Conservation (phyloP, 108 stramenopile species). For the Nitzschia palea region DNA sequence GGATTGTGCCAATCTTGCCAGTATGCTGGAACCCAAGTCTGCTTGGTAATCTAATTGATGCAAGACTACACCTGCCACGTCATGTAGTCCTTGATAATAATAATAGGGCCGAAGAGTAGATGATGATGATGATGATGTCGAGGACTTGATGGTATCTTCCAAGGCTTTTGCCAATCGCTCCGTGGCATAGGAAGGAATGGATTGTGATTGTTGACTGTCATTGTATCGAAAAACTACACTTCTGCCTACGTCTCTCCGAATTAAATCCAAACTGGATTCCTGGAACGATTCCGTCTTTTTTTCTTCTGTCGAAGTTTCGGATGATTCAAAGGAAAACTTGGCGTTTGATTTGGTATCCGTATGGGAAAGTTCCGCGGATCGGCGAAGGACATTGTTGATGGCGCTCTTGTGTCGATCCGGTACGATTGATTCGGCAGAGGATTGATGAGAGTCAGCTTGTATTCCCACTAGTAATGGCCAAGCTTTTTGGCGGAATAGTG, state of each 20-base stretch:
- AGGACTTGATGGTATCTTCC: slow-evolving; percentile 18
- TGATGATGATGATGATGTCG: not conserved
- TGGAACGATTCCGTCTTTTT: slow-evolving; percentile 8
- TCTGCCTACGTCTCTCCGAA: slow-evolving; percentile 36
- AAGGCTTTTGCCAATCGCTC: slow-evolving; percentile 29
- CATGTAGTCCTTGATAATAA: slow-evolving; percentile 50
- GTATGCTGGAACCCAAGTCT: slow-evolving; percentile 12
- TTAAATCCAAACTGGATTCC: slow-evolving; percentile 26
- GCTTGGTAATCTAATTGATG: slow-evolving; percentile 50
- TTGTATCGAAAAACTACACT: slow-evolving; percentile 41
- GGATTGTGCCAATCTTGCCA: slow-evolving; percentile 21
- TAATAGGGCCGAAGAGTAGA: not conserved
- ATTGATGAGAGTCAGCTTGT: not conserved
- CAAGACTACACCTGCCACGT: slow-evolving; percentile 49
- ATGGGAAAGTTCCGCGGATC: too few relatives aligned
- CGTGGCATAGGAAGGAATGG: slow-evolving; percentile 14
- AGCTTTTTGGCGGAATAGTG: slow-evolving; percentile 25
- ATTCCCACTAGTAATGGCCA: slow-evolving; percentile 40
- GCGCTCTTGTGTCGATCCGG: too few relatives aligned
- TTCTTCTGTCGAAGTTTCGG: slow-evolving; percentile 5
- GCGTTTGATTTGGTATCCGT: too few relatives aligned
- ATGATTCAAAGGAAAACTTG: too few relatives aligned
- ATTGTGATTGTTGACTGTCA: not conserved
- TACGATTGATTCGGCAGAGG: too few relatives aligned
- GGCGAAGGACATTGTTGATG: too few relatives aligned